Conservation (phyloP, 768 basidiomycete genomes). For the Flagelloscypha sp. region DNA sequence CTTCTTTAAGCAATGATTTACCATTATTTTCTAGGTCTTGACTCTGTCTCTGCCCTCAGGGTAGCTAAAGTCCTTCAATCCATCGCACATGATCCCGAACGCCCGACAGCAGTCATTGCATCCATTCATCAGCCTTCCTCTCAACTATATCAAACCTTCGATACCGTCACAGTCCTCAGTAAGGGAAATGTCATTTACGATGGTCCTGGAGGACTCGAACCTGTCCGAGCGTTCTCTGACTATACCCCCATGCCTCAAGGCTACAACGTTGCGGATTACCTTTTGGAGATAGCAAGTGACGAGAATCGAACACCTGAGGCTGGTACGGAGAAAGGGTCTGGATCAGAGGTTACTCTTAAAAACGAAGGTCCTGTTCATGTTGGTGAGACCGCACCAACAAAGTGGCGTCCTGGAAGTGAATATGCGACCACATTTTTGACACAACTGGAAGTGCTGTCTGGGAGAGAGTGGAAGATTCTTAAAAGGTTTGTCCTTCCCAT, state of each 20-base stretch:
- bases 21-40: constrained; percentile 43
- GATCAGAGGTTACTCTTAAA: constrained; percentile 3
- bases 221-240: constrained; percentile 56
- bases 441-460: constrained; percentile 74
- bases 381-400: constrained; percentile 11
- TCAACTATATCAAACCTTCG: constrained; percentile 78
- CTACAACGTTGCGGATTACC: constrained; percentile 89
- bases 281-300: constrained; percentile 79
- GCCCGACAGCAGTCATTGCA: constrained; percentile 75
- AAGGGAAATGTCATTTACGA: constrained; percentile 73
- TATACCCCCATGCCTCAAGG: constrained; percentile 48
- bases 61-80: constrained; percentile 70
- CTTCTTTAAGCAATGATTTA: constrained; percentile 4
- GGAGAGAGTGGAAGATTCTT: constrained; percentile 81
- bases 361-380: constrained; percentile 6
- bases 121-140: constrained; percentile 89
- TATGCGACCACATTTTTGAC: constrained; percentile 83
- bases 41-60: constrained; percentile 79
- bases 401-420: constrained; percentile 10
- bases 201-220: constrained; percentile 66
- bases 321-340: constrained; percentile 9
- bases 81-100: constrained; percentile 61
- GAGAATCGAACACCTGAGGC: constrained; percentile 12
- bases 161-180: constrained; percentile 70
- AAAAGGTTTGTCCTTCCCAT: constrained; percentile 38